These are phyloP conservation scores for Senna tora DNA, from an alignment of 306 rosid genomes.

Conservation along the genomic window DNA sequence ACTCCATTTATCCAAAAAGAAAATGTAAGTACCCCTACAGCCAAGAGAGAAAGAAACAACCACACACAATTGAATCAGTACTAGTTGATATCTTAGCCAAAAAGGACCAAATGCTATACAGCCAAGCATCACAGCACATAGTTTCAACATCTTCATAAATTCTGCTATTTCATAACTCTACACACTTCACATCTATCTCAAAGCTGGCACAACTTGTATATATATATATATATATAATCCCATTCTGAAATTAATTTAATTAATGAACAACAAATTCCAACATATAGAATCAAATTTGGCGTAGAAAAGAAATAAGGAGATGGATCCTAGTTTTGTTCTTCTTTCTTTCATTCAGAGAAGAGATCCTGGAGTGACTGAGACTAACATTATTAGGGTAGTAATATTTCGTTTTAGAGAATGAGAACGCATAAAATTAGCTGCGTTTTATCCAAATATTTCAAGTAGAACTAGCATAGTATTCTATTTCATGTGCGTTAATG, in stretches of 20 bases:
- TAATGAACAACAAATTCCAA: no score
- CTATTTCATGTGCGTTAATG: neutral
- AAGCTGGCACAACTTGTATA: constrained; percentile 46
- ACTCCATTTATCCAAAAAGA: no score
- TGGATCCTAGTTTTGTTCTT: no score
- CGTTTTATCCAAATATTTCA: neutral
- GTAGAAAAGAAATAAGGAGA: no score
- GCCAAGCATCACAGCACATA: constrained; percentile 44
- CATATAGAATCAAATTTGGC: no score
- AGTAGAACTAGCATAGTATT: neutral
- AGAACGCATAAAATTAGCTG: constrained; percentile 6
- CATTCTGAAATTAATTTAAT: no score
- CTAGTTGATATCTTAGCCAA: no score
- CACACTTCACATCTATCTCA: constrained; percentile 44
- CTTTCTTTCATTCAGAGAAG: neutral
- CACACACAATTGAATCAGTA: no score
- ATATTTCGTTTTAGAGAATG: neutral
- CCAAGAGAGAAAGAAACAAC: no score
- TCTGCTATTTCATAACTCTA: constrained; percentile 28
- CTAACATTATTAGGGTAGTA: neutral
- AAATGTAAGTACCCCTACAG: no score
- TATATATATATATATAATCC: no score
- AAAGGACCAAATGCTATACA: constrained; percentile 39
- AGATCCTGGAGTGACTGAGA: neutral
- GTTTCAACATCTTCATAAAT: constrained; percentile 48